phyloP scores from a whole-genome alignment of 2,329 filamentous ascomycete genomes.

The Pseudopyricularia javanii region DNA sequence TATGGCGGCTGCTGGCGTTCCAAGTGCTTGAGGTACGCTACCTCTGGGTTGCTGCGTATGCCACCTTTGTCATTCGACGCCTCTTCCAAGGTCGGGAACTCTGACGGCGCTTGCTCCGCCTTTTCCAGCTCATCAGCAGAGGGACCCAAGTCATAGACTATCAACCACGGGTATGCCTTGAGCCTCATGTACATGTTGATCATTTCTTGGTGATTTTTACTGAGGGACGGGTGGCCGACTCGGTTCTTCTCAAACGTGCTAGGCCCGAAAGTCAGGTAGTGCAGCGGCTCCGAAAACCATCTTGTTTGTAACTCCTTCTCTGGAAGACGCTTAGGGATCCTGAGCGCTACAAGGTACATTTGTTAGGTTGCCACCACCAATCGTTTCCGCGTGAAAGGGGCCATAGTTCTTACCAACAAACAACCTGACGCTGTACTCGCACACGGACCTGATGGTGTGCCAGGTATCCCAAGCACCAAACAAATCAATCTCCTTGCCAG shows the following conservation, averaged over 20 bases:
- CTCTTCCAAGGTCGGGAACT: conserved; percentile 62
- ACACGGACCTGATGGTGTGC: conserved; percentile 75
- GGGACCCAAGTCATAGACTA: conserved; percentile 51
- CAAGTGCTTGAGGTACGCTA: conserved; percentile 74
- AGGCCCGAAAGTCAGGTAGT: conserved; percentile 43
- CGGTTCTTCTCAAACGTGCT: conserved; percentile 48
- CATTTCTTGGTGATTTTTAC: conserved; percentile 46
- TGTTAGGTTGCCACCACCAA: not conserved
- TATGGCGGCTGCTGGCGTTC: conserved; percentile 66
- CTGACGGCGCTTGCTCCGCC: conserved; percentile 24
- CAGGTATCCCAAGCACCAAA: conserved; percentile 88
- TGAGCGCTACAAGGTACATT: conserved; percentile 28
- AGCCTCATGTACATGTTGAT: conserved; percentile 52
- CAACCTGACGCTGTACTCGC: conserved; percentile 72
- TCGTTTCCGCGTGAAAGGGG: not conserved
- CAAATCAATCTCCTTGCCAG: conserved; percentile 44
- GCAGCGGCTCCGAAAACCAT: conserved; percentile 59
- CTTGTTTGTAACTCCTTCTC: conserved; percentile 48
- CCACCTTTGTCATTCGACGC: conserved; percentile 25
- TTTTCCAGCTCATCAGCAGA: conserved; percentile 21
- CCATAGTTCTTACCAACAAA: conserved; percentile 59
- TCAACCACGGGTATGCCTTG: conserved; percentile 48
- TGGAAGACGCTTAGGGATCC: conserved; percentile 45
- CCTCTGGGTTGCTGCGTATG: conserved; percentile 30
- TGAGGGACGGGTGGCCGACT: conserved; percentile 48